Evolutionary conservation across 257 asterid genomes (phyloP), one percentile per base, ranked within the genome.

Genomic region (Thymus mandschuricus): DNA sequence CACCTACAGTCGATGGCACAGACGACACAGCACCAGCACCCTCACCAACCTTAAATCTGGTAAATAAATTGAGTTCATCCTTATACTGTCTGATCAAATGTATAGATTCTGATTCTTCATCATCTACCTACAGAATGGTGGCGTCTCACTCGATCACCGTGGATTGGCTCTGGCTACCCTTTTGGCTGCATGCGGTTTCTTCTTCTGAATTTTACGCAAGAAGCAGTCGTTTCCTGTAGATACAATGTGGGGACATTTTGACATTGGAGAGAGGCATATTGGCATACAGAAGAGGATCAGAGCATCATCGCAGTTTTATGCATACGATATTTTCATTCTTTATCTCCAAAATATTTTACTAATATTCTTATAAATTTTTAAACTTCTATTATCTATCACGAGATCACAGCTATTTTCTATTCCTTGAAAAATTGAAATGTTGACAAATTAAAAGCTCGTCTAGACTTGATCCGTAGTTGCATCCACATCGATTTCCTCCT

Each of bases 1-100:
- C 99, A 28, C 96, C 97, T 8, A 82, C 84, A 3, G 81, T 76
- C 70, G 75, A 76, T 70, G 84, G 83, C 69, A 69, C 85, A 1
- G 95, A 76, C 0, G 97, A 87, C 10, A 78, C 88, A 68, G 64
- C 94, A 40, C 96, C 96, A 38, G 98, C 98, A 9, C 99, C 99
- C 46, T 82, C 98, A 5, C 99, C 97, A 57, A 76, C 89, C 61
- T 64, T 86, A 13, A 60, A 87, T 82, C 75, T 86, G 96, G 99
- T 95, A 89, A 82, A 40, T 34, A 49, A 50, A 60, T 71, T 31
- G 33, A 10, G 55, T 35, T 6, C 64, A 15, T 41, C n/a, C 51
- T 38, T 35, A 46, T 33, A 49, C 10, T 30, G 66, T 52, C 35
- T 40, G 21, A 70, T n/a, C 65, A 57, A 75, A 64, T 58, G 50